These are phyloP conservation scores for Solanum verrucosum DNA, from an alignment of 257 asterid genomes.

Conservation along the genomic window DNA sequence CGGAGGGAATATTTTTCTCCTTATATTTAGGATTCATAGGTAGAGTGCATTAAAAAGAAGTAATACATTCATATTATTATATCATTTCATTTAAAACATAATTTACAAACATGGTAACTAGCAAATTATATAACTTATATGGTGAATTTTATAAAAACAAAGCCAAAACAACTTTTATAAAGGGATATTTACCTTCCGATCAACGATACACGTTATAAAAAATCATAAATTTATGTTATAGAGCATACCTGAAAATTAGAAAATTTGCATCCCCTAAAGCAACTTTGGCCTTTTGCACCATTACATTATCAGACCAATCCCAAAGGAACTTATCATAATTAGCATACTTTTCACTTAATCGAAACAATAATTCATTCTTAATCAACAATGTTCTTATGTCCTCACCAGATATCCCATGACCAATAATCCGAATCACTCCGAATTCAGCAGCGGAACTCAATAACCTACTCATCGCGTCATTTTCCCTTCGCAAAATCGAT, in stretches of 20 bases:
- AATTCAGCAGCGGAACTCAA: constrained; percentile 26
- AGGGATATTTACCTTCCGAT: too few species aligned
- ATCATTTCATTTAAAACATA: background rate
- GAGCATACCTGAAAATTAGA: constrained; percentile 33
- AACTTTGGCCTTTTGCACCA: constrained; percentile 16
- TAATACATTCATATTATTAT: too few species aligned
- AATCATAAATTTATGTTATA: background rate
- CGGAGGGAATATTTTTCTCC: too few species aligned
- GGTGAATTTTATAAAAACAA: too few species aligned
- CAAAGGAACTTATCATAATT: constrained; percentile 41
- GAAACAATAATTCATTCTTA: constrained; percentile 30
- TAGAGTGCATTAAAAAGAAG: too few species aligned
- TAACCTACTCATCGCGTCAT: constrained; percentile 13
- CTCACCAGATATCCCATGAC: constrained; percentile 40
- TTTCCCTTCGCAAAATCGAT: constrained; percentile 12
- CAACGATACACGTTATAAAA: background rate
- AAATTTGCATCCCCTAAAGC: constrained; percentile 27
- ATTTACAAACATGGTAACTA: background rate
- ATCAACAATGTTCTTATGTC: constrained; percentile 23
- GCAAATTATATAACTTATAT: background rate
- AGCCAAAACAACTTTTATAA: too few species aligned
- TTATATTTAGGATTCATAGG: too few species aligned
- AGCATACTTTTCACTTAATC: constrained; percentile 19
- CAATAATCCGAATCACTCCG: constrained; percentile 26
- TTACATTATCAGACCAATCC: constrained; percentile 7